These are phyloP conservation scores for Leucosporidium creatinivorum DNA, from an alignment of 768 basidiomycete species.

Conservation along the genomic window DNA sequence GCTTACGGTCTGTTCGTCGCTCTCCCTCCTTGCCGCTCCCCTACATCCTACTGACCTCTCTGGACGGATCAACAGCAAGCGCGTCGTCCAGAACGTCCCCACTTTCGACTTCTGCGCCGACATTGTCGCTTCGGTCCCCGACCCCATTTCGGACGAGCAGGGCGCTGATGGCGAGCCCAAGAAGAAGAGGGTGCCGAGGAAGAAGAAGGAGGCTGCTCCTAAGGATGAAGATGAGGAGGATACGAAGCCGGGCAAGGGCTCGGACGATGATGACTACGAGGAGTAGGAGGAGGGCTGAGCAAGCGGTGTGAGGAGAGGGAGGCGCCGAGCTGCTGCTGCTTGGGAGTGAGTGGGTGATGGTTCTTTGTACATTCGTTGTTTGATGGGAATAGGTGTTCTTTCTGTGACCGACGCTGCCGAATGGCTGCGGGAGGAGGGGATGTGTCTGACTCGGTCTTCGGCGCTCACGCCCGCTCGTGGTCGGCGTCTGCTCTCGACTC, in stretches of 20 bases:
- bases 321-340: neutral
- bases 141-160: slow-evolving; percentile 67
- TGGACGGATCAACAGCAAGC: slow-evolving; percentile 56
- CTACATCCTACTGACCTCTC: neutral
- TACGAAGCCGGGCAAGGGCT: neutral
- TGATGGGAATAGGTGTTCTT: no score
- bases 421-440: no score
- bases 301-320: neutral
- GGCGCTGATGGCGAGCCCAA: slow-evolving; percentile 26
- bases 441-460: no score
- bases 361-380: no score
- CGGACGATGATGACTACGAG: neutral
- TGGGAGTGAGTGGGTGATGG: no score
- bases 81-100: slow-evolving; percentile 76
- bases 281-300: neutral
- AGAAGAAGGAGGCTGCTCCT: slow-evolving; percentile 6
- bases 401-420: no score
- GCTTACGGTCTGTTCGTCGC: slow-evolving; percentile 79
- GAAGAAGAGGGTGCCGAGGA: slow-evolving; percentile 15
- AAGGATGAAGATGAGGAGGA: slow-evolving; percentile 25
- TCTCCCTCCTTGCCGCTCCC: neutral
- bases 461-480: no score
- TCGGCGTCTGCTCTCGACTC: no score
- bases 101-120: slow-evolving; percentile 92
- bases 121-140: slow-evolving; percentile 74